Evolutionary conservation across 2,329 filamentous ascomycete species (phyloP).

Genomic region (Aspergillus bombycis): DNA sequence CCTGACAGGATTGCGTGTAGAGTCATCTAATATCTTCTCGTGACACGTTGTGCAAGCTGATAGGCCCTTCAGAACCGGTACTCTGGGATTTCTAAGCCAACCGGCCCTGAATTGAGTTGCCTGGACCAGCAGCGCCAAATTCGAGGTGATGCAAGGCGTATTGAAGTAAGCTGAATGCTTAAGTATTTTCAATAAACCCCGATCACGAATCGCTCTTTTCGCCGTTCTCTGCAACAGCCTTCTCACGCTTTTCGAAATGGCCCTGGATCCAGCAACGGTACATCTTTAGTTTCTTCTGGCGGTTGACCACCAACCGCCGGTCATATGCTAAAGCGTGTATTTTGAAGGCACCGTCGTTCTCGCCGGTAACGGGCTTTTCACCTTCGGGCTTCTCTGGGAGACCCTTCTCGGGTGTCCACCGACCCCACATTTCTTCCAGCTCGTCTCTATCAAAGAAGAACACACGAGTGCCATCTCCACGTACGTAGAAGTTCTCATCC

Average conservation of each 20-base stretch:
- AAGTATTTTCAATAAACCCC: neutral
- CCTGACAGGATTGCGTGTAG: neutral
- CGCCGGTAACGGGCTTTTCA: conserved; percentile 6
- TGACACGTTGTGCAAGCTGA: neutral
- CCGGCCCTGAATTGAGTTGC: neutral
- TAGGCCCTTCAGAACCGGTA: neutral
- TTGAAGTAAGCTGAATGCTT: neutral
- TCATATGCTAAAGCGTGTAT: conserved; percentile 81
- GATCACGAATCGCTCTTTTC: conserved; percentile 19
- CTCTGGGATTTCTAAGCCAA: neutral
- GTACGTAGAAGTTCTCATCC: conserved; percentile 95
- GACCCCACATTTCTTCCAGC: conserved; percentile 76
- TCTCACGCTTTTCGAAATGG: conserved; percentile 44
- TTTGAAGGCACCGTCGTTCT: conserved; percentile 58
- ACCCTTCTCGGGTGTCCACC: conserved; percentile 44
- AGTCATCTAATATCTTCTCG: neutral
- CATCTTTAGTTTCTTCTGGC: conserved; percentile 92
- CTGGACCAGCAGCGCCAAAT: neutral
- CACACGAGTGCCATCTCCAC: conserved; percentile 92
- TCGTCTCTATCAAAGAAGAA: conserved; percentile 96
- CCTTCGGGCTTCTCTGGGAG: conserved; percentile 17
- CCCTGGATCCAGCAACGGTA: conserved; percentile 79
- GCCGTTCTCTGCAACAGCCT: conserved; percentile 7
- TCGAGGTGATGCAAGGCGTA: neutral
- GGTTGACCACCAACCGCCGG: conserved; percentile 86